Percentiles rank a stretch among this genome's conserved stretches.
Conservation (phyloP, 108 stramenopile genomes). For the Nitzschia inconspicua region DNA sequence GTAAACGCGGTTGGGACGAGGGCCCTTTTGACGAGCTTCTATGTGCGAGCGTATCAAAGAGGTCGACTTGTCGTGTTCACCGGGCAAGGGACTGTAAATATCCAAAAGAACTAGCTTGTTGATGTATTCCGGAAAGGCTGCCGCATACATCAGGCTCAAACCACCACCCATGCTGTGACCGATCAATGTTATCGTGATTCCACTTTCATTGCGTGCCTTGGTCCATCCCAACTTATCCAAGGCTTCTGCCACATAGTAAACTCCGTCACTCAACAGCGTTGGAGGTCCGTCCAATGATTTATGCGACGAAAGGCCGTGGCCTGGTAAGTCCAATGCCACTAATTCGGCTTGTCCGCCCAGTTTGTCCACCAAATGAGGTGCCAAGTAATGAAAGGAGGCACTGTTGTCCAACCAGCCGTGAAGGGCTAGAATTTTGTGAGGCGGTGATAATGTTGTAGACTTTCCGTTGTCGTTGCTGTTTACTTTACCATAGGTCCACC, state of each 20-base stretch:
- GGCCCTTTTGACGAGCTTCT: background rate
- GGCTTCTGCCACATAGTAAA: conserved; percentile 40
- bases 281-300: conserved; percentile 39
- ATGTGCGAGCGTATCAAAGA: background rate
- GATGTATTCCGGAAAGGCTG: conserved; percentile 67
- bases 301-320: conserved; percentile 43
- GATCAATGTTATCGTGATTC: conserved; percentile 20
- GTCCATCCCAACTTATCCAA: conserved; percentile 16
- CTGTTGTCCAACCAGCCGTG: conserved; percentile 86
- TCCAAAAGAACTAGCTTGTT: conserved; percentile 50
- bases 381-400: conserved; percentile 62
- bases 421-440: conserved; percentile 42
- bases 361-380: conserved; percentile 37
- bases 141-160: conserved; percentile 43
- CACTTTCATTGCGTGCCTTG: background rate
- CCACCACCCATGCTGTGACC: conserved; percentile 78
- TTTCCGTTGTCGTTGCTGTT: background rate
- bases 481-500: background rate
- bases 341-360: background rate
- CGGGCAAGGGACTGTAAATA: conserved; percentile 45
- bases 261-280: conserved; percentile 61
- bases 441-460: background rate
- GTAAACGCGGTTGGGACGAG: conserved; percentile 7
- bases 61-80: background rate
- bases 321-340: conserved; percentile 40